Conservation (phyloP, 2,329 filamentous ascomycete species). For the Camillea tinctor region DNA sequence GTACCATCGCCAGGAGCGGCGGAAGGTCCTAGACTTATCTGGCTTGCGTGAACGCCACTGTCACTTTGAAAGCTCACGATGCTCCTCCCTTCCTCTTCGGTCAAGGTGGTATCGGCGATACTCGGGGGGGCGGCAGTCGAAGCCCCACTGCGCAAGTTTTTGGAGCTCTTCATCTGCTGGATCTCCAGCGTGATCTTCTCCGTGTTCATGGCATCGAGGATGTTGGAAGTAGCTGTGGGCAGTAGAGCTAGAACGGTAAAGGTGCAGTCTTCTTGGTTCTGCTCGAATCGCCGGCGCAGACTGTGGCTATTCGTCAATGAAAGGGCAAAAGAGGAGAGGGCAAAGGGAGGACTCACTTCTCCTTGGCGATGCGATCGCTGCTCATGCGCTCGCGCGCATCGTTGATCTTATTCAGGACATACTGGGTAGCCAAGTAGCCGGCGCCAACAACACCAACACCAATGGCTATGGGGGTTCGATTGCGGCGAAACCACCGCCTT, state of each 20-base stretch:
- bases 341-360: constrained; percentile 68
- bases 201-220: constrained; percentile 83
- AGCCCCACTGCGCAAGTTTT: constrained; percentile 58
- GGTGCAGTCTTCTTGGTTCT: constrained; percentile 98
- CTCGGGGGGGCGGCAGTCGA: constrained; percentile 50
- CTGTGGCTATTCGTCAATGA: constrained; percentile 44
- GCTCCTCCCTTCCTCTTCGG: constrained; percentile 81
- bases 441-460: constrained; percentile 84
- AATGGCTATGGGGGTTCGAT: constrained; percentile 85
- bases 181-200: constrained; percentile 92
- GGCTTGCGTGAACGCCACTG: constrained; percentile 80
- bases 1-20: constrained; percentile 41
- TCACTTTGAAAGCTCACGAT: constrained; percentile 75
- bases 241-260: constrained; percentile 96
- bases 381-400: constrained; percentile 96
- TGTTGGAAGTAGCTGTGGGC: constrained; percentile 85
- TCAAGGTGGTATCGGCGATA: constrained; percentile 68
- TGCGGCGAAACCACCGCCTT: constrained; percentile 88
- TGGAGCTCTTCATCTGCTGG: constrained; percentile 82
- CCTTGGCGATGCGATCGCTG: constrained; percentile 90
- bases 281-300: constrained; percentile 91
- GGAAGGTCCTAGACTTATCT: constrained; percentile 58
- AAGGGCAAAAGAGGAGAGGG: not conserved
- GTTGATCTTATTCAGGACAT: constrained; percentile 85
- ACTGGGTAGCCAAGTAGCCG: constrained; percentile 89